Percentiles rank a stretch among this genome's conserved stretches.
These are phyloP conservation scores for Kalmusia sp. DNA, from an alignment of 2,329 filamentous ascomycete species.

Conservation along the genomic window DNA sequence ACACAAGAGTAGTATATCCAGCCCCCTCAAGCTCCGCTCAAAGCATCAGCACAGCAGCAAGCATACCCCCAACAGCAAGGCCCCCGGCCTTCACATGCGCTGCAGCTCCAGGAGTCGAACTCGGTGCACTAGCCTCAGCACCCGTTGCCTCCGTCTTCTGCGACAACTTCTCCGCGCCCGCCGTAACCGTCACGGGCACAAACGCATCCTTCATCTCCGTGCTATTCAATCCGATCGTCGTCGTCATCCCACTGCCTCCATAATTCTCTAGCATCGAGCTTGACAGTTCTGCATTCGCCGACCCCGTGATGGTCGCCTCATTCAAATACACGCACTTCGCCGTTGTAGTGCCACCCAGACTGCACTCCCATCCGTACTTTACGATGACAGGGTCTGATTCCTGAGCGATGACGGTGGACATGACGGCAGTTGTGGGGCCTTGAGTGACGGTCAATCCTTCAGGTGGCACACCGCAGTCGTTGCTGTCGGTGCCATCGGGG, in stretches of 20 bases:
- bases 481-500: background rate
- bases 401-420: background rate
- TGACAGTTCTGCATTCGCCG: background rate
- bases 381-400: background rate
- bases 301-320: background rate
- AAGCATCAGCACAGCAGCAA: constrained; percentile 1
- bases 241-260: background rate
- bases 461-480: background rate
- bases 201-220: background rate
- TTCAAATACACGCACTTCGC: background rate
- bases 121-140: background rate
- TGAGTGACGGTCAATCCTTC: background rate
- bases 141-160: background rate
- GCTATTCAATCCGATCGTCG: background rate
- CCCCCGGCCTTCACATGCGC: background rate
- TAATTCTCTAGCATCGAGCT: background rate
- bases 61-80: background rate
- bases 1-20: no score
- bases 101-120: background rate
- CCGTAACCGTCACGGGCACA: background rate
- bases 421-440: background rate
- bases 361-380: constrained; percentile 1
- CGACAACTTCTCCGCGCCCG: constrained; percentile 2
- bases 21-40: no score
- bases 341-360: background rate